A percentile compares a stretch with the other conserved stretches of the same genome.
phyloP scores from a whole-genome alignment of 1,284 basidiomycete species.

The Rhodotorula sp. region DNA sequence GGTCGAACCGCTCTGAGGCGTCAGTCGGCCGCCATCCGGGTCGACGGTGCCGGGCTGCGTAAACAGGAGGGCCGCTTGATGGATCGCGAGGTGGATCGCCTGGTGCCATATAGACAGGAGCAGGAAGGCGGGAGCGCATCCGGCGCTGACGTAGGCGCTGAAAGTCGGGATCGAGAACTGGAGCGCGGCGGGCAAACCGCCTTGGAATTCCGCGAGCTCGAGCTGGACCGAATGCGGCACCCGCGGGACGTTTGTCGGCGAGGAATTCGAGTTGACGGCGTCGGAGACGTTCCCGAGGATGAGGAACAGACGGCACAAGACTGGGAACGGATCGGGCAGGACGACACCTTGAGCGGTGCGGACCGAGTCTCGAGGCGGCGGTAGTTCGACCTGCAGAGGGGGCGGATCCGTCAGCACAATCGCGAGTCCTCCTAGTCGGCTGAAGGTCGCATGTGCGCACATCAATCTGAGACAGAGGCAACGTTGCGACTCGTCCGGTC shows the following conservation, averaged over 20 bases:
- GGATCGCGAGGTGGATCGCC: constrained; percentile 23
- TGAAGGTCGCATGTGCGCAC: constrained; percentile 5
- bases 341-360: constrained; percentile 2
- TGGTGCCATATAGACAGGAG: constrained; percentile 30
- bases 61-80: constrained; percentile 5
- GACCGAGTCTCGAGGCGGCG: constrained; percentile 3
- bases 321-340: constrained; percentile 25
- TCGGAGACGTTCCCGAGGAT: constrained; percentile 28
- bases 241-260: not conserved
- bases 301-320: constrained; percentile 25
- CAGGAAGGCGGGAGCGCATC: constrained; percentile 18
- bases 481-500: constrained; percentile 21
- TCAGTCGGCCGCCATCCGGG: not conserved
- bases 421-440: not conserved
- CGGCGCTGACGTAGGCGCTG: constrained; percentile 15
- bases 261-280: constrained; percentile 18
- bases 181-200: constrained; percentile 4
- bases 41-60: not conserved
- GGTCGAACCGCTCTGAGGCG: constrained; percentile 6
- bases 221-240: constrained; percentile 6
- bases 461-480: constrained; percentile 30
- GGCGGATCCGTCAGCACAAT: not conserved
- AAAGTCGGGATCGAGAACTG: constrained; percentile 25
- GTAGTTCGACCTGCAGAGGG: not conserved
- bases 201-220: constrained; percentile 23